A percentile compares a stretch with the other conserved stretches of the same genome.
These are phyloP conservation scores for Ambrosia artemisiifolia DNA, from an alignment of 129 eudicot species.

Conservation along the genomic window DNA sequence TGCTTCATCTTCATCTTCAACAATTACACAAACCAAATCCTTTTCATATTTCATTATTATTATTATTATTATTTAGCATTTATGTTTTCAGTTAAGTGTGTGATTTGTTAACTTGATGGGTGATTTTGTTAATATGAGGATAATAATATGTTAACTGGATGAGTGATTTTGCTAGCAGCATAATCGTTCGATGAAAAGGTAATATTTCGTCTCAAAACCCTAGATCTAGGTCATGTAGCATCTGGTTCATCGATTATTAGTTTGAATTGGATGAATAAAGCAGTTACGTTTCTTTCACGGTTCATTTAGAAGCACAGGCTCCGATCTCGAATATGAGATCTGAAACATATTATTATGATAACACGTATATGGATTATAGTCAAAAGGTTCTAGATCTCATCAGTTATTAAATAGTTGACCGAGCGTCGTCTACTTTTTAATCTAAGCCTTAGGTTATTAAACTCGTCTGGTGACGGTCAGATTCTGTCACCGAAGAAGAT, in stretches of 20 bases:
- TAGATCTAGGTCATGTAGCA: background rate
- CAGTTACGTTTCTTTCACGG: constrained; percentile 33
- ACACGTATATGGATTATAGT: constrained; percentile 39
- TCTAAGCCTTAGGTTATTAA: constrained; percentile 31
- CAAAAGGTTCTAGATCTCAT: constrained; percentile 39
- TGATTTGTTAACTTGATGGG: too few species aligned
- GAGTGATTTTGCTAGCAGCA: constrained; percentile 16
- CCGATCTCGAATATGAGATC: constrained; percentile 34
- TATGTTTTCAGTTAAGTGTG: background rate
- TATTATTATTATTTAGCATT: background rate
- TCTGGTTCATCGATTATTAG: constrained; percentile 22
- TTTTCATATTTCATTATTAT: constrained; percentile 32
- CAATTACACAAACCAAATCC: constrained; percentile 29
- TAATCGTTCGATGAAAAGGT: constrained; percentile 37
- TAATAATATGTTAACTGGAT: too few species aligned
- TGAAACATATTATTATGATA: constrained; percentile 22
- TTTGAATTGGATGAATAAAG: constrained; percentile 37
- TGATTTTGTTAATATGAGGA: too few species aligned
- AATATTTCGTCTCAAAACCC: constrained; percentile 36
- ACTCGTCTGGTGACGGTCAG: constrained; percentile 4
- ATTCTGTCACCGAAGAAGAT: constrained; percentile 30
- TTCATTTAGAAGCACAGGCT: constrained; percentile 33
- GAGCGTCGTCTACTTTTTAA: constrained; percentile 41
- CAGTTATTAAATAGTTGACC: constrained; percentile 29
- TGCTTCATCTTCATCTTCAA: constrained; percentile 20